Evolutionary conservation across 495 filamentous ascomycete species (phyloP), one percentile per base, ranked within the genome.

Genomic region (Neurospora sp.): DNA sequence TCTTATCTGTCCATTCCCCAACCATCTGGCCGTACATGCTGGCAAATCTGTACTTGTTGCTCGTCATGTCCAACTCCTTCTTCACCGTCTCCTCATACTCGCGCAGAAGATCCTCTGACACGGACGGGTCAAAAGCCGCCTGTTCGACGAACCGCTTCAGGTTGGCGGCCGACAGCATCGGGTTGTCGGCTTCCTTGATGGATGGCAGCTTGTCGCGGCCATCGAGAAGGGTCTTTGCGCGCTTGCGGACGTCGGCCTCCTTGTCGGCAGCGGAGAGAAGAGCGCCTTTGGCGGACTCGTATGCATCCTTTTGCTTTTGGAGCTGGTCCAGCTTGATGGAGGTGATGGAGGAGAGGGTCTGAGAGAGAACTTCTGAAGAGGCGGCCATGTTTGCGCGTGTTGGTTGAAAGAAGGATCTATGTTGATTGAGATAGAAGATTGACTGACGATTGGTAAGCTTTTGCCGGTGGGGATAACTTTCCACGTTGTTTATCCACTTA

Each of bases 261-360:
- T 72, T 76, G 14, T 78, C 70, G 35, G 77, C 83, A 27, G 76
- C 75, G 23, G 72, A 70, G n/a, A 85, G 69, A 0, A 84, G 70
- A 31, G 74, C 18, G 39, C 76, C 72, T 72, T 86, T 87, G 27
- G 78, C 78, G 41, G 75, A 44, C 31, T 87, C 82, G 74, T 89
- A 92, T 9, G 86, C 76, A 0, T 76, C 77, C 46, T 87, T 85
- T 74, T 92, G 87, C 75, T 90, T 89, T 12, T 84, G 82, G 20
- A 92, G 83, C 72, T 90, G 88, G 16, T 79, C 82, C 71, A 92
- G 86, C 76, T 92, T 92, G 74, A 89, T 91, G 70, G 80, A 74
- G n/a, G 90, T 92, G 80, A 92, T 90, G 41, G 88, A 89, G 69
- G 87, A 85, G 69, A 92, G 84, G 12, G 90, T 91, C 77, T 89